These are phyloP conservation scores for Colletotrichum musicola DNA, from an alignment of 2,329 filamentous ascomycete species.

Conservation along the genomic window DNA sequence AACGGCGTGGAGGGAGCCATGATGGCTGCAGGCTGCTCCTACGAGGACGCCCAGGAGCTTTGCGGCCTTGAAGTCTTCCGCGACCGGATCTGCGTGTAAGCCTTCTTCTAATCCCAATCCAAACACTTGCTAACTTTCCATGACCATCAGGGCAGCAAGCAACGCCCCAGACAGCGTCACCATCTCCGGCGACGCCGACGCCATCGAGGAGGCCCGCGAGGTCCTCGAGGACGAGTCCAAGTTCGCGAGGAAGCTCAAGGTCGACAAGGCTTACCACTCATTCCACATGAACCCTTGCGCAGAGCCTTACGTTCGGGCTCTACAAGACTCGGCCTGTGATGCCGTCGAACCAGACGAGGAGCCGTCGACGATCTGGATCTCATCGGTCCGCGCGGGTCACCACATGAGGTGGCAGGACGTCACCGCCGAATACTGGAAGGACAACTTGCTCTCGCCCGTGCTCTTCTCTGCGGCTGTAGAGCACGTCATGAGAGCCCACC, in stretches of 20 bases:
- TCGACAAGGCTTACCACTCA: slow-evolving; percentile 49
- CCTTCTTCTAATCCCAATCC: no score
- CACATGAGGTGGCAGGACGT: no score
- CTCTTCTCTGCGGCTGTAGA: no score
- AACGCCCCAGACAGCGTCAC: slow-evolving; percentile 44
- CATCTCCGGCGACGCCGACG: slow-evolving; percentile 46
- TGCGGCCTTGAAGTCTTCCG: slow-evolving; percentile 24
- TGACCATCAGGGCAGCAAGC: slow-evolving; percentile 35
- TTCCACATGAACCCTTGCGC: slow-evolving; percentile 42
- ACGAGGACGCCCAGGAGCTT: slow-evolving; percentile 36
- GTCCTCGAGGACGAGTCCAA: slow-evolving; percentile 39
- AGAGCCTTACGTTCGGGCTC: background rate
- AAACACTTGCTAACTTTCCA: no score
- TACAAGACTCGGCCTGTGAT: background rate
- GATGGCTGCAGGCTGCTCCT: slow-evolving; percentile 42
- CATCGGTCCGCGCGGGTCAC: background rate
- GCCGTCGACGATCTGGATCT: slow-evolving; percentile 22
- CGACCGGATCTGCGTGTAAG: slow-evolving; percentile 39
- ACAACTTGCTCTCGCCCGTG: no score
- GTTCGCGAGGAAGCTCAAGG: slow-evolving; percentile 42
- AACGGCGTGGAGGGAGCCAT: slow-evolving; percentile 41
- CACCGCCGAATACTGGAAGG: no score
- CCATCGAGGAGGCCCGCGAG: slow-evolving; percentile 42
- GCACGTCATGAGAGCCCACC: no score
- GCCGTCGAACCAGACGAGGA: slow-evolving; percentile 42